These are phyloP conservation scores for Coniochaeta ligniaria DNA, from an alignment of 2,329 filamentous ascomycete species.

Conservation along the genomic window DNA sequence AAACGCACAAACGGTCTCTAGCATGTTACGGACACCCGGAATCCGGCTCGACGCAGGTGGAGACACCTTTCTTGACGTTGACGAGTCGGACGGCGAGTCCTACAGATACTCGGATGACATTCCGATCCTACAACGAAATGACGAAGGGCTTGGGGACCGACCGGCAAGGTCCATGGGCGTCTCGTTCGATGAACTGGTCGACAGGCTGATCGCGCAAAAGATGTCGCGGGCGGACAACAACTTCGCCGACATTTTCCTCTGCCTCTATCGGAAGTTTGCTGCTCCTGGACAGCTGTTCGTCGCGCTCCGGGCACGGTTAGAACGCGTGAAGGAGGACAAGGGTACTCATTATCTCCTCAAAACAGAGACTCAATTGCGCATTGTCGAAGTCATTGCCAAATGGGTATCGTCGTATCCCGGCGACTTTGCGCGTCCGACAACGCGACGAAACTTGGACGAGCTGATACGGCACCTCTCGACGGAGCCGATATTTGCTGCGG, in stretches of 20 bases:
- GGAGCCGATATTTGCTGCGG: conserved; percentile 75
- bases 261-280: conserved; percentile 89
- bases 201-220: conserved; percentile 75
- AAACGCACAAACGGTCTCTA: conserved; percentile 36
- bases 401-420: conserved; percentile 90
- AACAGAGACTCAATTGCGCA: conserved; percentile 73
- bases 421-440: conserved; percentile 78
- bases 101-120: conserved; percentile 60
- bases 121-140: conserved; percentile 58
- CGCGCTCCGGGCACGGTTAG: conserved; percentile 70
- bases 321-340: conserved; percentile 60
- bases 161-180: conserved; percentile 45
- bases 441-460: conserved; percentile 62
- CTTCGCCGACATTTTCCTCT: conserved; percentile 83
- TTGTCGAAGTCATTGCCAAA: conserved; percentile 75
- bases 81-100: conserved; percentile 64
- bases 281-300: conserved; percentile 72
- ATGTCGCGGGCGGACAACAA: conserved; percentile 84
- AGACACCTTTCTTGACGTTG: conserved; percentile 57
- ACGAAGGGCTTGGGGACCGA: conserved; percentile 52
- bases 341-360: conserved; percentile 65
- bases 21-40: conserved; percentile 43
- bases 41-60: conserved; percentile 42
- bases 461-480: conserved; percentile 70
- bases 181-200: conserved; percentile 67